These are phyloP conservation scores for Lentinula lateritia DNA, from an alignment of 768 basidiomycete species.

Conservation along the genomic window DNA sequence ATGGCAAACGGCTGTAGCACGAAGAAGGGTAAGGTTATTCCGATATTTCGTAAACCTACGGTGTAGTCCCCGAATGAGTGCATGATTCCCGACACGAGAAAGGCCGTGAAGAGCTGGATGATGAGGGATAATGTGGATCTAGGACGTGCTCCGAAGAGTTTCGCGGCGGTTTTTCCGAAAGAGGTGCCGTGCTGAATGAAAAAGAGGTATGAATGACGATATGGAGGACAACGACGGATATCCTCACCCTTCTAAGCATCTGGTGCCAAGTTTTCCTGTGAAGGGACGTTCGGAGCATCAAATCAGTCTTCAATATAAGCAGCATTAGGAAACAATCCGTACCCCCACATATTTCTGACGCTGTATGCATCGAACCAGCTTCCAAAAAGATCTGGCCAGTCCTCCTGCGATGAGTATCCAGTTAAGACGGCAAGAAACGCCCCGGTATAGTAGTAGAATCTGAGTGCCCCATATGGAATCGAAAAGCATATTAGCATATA, in stretches of 20 bases:
- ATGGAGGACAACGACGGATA: not conserved
- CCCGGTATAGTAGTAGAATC: not conserved
- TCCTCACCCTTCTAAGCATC: not conserved
- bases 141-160: not conserved
- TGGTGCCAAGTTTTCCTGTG: not conserved
- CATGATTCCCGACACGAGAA: constrained; percentile 1
- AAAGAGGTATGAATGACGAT: too few species aligned
- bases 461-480: not conserved
- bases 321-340: not conserved
- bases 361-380: not conserved
- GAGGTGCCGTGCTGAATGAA: not conserved
- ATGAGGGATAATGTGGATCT: not conserved
- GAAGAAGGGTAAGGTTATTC: not conserved
- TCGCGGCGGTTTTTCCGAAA: not conserved
- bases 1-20: not conserved
- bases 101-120: not conserved
- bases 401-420: not conserved
- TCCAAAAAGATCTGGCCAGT: not conserved
- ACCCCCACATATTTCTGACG: not conserved
- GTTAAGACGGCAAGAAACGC: not conserved
- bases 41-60: not conserved
- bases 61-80: not conserved
- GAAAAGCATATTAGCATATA: not conserved
- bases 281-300: not conserved
- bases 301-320: not conserved